phyloP scores from a whole-genome alignment of 2,329 filamentous ascomycete species.

The Tolypocladium cylindrosporum region DNA sequence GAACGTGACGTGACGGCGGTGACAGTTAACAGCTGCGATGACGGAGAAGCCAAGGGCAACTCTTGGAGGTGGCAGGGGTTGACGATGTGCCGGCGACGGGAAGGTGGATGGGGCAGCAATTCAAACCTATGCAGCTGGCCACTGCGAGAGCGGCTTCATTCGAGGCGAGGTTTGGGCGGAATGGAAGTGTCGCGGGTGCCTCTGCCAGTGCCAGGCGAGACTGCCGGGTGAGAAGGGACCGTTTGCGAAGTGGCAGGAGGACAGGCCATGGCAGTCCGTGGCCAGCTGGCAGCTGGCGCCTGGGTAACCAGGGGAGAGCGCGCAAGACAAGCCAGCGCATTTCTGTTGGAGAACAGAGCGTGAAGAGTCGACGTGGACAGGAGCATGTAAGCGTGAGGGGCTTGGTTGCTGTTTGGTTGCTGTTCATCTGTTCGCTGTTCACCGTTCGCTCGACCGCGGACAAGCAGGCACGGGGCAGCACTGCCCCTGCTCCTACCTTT shows the following conservation, averaged over 20 bases:
- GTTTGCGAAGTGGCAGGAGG: not conserved
- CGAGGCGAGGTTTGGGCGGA: not conserved
- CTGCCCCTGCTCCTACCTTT: not conserved
- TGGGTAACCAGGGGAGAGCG: not conserved
- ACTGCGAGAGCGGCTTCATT: not conserved
- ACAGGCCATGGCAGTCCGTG: slow-evolving; percentile 1
- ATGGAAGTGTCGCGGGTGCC: not conserved
- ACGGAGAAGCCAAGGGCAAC: not conserved
- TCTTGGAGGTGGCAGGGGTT: not conserved
- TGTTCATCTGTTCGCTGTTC: too few relatives aligned
- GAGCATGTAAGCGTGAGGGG: not conserved
- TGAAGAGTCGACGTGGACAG: not conserved
- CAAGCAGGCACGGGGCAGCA: not conserved
- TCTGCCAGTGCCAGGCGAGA: not conserved
- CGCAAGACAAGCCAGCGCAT: not conserved
- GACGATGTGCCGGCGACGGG: not conserved
- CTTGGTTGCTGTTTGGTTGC: not conserved
- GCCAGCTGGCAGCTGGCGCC: not conserved
- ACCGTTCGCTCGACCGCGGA: not conserved
- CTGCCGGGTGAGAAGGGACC: not conserved
- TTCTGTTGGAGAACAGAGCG: not conserved
- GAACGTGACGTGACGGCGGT: not conserved
- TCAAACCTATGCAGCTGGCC: not conserved
- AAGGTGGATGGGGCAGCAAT: not conserved
- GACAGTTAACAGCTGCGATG: not conserved